Conservation (phyloP, 2,329 filamentous ascomycete species). For the Ophiocordyceps camponoti-rufipedis region DNA sequence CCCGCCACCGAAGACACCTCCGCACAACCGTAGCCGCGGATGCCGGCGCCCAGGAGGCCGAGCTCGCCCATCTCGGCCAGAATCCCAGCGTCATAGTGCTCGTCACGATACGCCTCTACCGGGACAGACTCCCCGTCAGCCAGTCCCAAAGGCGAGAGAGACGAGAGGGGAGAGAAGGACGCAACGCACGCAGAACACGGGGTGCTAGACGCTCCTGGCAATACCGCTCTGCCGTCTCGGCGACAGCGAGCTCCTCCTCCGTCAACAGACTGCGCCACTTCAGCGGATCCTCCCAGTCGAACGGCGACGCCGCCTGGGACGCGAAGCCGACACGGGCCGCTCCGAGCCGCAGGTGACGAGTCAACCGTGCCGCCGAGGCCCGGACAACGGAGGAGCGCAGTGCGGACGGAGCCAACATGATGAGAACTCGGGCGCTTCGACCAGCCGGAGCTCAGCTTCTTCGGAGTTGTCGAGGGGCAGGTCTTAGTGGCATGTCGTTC, state of each 20-base stretch:
- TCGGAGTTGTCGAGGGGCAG: not conserved
- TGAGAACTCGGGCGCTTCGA: not conserved
- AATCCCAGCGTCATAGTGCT: constrained; percentile 72
- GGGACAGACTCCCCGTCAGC: not conserved
- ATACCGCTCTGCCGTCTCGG: constrained; percentile 81
- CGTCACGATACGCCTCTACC: constrained; percentile 65
- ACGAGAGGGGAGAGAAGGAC: not conserved
- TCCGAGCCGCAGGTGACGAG: constrained; percentile 8
- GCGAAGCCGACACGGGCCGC: constrained; percentile 15
- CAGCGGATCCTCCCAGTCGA: constrained; percentile 89
- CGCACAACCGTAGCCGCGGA: constrained; percentile 76
- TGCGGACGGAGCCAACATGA: not conserved
- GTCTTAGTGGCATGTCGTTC: not conserved
- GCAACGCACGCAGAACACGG: constrained; percentile 56
- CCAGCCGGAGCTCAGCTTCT: not conserved
- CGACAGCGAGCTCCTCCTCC: constrained; percentile 78
- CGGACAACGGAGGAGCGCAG: not conserved
- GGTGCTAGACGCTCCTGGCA: constrained; percentile 82
- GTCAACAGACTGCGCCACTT: constrained; percentile 58
- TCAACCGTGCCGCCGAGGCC: constrained; percentile 1
- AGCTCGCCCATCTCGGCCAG: constrained; percentile 84
- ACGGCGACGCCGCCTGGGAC: constrained; percentile 22
- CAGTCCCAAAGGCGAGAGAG: not conserved
- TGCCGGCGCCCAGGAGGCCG: constrained; percentile 71
- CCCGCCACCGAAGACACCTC: constrained; percentile 75